Conservation (phyloP, 495 filamentous ascomycete genomes). For the Penicillium daleae region DNA sequence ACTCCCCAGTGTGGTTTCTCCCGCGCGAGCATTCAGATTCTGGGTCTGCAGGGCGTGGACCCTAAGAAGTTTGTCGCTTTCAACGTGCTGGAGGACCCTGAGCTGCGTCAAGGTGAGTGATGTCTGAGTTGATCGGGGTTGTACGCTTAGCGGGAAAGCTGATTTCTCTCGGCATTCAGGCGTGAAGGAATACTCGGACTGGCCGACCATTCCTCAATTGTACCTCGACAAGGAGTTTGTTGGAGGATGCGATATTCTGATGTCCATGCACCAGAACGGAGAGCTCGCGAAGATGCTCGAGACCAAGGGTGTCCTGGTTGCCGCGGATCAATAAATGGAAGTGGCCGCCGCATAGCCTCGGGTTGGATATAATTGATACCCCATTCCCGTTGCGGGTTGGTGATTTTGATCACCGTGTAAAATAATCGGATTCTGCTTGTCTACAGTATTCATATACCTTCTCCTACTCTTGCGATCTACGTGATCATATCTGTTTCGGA, state of each 20-base stretch:
- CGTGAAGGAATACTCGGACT: constrained; percentile 98
- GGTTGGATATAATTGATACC: neutral
- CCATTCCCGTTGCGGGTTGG: neutral
- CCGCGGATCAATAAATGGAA: constrained; percentile 46
- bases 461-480: constrained; percentile 1
- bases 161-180: constrained; percentile 52
- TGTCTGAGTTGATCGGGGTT: neutral
- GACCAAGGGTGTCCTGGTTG: constrained; percentile 80
- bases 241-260: constrained; percentile 94
- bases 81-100: constrained; percentile 91
- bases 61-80: constrained; percentile 96
- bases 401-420: constrained; percentile 23
- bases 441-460: constrained; percentile 21
- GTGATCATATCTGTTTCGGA: too few relatives aligned
- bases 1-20: constrained; percentile 98
- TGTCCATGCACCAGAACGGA: constrained; percentile 97
- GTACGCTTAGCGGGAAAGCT: neutral
- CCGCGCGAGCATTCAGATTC: constrained; percentile 89
- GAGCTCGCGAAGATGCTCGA: constrained; percentile 89
- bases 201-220: constrained; percentile 97
- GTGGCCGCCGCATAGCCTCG: constrained; percentile 4
- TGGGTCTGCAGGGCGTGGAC: constrained; percentile 92
- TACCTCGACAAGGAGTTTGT: constrained; percentile 96
- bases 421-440: constrained; percentile 17
- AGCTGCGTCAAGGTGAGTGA: constrained; percentile 77